These are phyloP conservation scores for Dictyostelium brefeldianum DNA, from an alignment of 78 protist species.

Conservation along the genomic window DNA sequence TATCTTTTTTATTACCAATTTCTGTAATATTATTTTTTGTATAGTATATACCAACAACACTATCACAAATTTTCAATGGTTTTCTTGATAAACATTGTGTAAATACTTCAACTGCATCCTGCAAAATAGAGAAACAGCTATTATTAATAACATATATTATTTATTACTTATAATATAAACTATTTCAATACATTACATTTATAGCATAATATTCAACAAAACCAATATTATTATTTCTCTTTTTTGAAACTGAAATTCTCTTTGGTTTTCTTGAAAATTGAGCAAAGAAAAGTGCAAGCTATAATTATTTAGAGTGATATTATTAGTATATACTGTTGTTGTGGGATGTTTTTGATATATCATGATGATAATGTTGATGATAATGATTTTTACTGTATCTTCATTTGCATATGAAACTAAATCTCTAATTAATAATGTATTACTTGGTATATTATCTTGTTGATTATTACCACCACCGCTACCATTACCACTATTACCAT, in stretches of 20 bases:
- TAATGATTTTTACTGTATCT: conserved; percentile 27
- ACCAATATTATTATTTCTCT: conserved; percentile 26
- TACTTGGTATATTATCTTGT: conserved; percentile 10
- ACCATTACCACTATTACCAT: neutral
- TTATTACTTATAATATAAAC: neutral
- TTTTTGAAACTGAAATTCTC: conserved; percentile 2
- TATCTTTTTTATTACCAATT: conserved; percentile 9
- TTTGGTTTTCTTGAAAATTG: conserved; percentile 9
- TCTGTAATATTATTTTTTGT: conserved; percentile 2
- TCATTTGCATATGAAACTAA: conserved; percentile 18
- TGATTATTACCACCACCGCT: neutral
- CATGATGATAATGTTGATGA: neutral
- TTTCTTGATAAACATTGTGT: neutral
- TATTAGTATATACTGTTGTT: neutral
- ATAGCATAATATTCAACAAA: conserved; percentile 47
- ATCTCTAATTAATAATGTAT: conserved; percentile 24
- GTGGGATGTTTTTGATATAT: neutral
- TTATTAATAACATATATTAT: neutral
- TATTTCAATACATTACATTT: neutral
- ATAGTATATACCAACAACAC: neutral
- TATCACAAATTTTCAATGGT: neutral
- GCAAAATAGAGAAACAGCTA: neutral
- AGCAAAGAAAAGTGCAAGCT: conserved; percentile 3
- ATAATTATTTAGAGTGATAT: neutral
- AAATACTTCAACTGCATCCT: conserved; percentile 24